Evolutionary conservation across 176 grass and related monocot genomes (phyloP), one percentile per base, ranked within the genome.

Genomic region (Carex myosuroides): DNA sequence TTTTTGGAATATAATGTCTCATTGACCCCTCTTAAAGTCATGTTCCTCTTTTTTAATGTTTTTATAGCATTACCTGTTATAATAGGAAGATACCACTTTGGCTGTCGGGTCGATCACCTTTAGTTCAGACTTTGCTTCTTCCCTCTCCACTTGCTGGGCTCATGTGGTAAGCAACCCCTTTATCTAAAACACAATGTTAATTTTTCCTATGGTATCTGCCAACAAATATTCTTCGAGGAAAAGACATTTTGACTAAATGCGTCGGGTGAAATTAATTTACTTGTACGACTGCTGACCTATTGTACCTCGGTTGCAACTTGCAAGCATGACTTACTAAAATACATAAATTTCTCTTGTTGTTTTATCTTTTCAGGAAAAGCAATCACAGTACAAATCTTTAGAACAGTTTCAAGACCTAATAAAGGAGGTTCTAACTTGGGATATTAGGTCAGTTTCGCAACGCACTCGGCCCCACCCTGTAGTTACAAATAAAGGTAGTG

Each of bases 371-470:
- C 86, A 94, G 92, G 82, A 88, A 86, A 90, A 85, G 29, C 79
- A 86, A 55, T 93, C 91, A 12, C 85, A 91, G 35, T 98, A 94
- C 26, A 75, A 81, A 56, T 93, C 92, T 76, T 70, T 81, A 54
- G 92, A 90, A 11, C 90, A 94, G 80, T 91, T 98, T 29, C 89
- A 88, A 84, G 80, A 79, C 46, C 80, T 98, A 52, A 89, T 98
- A 64, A 91, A 89, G 62, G 88, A 98, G 67, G 91, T 94, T 2
- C 90, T 98, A 65, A 83, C 89, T 65, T 94, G 92, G 95, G 92
- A 98, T 76, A 98, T 98, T 53, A 93, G 95, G 53, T 98, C 95
- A 0, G 20, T 98, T 63, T 98, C 91, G 61, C 95, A 98, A 78
- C 87, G 86, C 60, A 89, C 62, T 54, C 85, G 84, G 1, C 94